Conservation (phyloP, 495 filamentous ascomycete genomes). For the Chaetomium tenue region DNA sequence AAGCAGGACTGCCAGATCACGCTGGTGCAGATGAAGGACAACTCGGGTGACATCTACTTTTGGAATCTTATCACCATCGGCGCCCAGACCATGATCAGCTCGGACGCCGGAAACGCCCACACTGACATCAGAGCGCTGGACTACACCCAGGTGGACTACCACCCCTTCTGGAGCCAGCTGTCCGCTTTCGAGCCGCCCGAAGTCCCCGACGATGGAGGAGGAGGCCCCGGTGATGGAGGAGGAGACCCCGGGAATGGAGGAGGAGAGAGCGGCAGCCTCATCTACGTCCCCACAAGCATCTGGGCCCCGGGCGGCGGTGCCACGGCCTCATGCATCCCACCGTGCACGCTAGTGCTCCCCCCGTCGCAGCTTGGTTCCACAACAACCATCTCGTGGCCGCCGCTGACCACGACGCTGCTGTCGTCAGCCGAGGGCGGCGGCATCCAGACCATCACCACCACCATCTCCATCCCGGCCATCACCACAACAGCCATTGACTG, state of each 20-base stretch:
- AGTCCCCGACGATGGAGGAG: too few relatives aligned
- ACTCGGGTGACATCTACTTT: neutral
- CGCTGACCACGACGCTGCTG: neutral
- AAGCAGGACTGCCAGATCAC: neutral
- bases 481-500: neutral
- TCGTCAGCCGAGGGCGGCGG: neutral
- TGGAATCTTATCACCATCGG: neutral
- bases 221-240: neutral
- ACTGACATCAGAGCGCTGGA: neutral
- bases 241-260: too few relatives aligned
- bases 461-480: slow-evolving; percentile 5
- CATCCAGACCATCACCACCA: neutral
- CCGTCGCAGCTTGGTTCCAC: neutral
- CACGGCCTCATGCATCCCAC: neutral
- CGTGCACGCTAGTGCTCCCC: neutral
- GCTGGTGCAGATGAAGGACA: neutral
- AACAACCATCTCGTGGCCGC: neutral
- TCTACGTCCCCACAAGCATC: neutral
- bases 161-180: neutral
- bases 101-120: too few relatives aligned
- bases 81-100: neutral
- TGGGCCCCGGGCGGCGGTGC: neutral
- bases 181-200: neutral
- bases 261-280: neutral
- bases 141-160: neutral